phyloP scores from a whole-genome alignment of 2,329 filamentous ascomycete genomes.

The Curvularia sp. region DNA sequence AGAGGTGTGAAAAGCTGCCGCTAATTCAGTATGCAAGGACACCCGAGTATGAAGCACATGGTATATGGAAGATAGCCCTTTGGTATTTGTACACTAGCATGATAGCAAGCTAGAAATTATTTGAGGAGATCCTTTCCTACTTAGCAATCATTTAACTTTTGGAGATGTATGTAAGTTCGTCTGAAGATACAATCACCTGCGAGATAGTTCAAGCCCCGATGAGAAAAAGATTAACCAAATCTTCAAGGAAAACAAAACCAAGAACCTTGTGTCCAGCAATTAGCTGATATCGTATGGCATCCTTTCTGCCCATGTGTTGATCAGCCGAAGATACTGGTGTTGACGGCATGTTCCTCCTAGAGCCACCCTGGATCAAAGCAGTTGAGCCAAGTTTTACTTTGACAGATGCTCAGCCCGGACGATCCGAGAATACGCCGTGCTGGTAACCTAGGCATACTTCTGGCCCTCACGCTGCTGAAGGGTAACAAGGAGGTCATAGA shows the following conservation, averaged over 20 bases:
- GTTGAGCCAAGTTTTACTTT: not conserved
- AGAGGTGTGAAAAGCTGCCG: not conserved
- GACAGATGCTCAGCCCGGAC: too few relatives aligned
- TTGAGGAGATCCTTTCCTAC: too few relatives aligned
- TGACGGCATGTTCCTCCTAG: not conserved
- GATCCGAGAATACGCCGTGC: not conserved
- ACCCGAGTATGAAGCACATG: not conserved
- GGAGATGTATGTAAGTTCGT: not conserved
- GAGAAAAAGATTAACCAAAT: not conserved
- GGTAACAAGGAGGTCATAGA: constrained; percentile 52
- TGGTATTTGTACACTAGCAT: not conserved
- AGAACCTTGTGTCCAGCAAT: too few relatives aligned
- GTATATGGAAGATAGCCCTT: not conserved
- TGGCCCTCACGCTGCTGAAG: constrained; percentile 24
- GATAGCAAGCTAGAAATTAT: not conserved
- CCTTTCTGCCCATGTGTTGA: not conserved
- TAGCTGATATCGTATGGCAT: too few relatives aligned
- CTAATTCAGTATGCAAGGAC: not conserved
- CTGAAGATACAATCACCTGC: not conserved
- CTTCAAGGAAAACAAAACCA: not conserved
- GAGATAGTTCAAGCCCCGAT: not conserved
- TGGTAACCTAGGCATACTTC: constrained; percentile 8
- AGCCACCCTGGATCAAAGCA: not conserved
- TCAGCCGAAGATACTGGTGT: not conserved
- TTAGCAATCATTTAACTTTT: not conserved